Percentiles rank a stretch among this genome's conserved stretches.
Conservation (phyloP, 345 rosid species). For the Psidium friedrichsthalianum region DNA sequence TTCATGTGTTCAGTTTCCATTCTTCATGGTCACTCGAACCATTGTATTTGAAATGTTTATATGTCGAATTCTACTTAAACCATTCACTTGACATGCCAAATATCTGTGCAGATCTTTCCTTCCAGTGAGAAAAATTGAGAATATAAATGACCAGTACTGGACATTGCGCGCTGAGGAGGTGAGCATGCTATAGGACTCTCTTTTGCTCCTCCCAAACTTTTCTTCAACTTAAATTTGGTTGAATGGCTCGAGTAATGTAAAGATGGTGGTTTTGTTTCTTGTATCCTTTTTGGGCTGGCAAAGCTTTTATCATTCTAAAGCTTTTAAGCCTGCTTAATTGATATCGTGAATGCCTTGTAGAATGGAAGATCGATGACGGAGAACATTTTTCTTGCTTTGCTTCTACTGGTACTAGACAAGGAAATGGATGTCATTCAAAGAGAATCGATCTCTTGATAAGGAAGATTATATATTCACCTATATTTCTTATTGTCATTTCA, state of each 20-base stretch:
- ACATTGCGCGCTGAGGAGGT: conserved; percentile 98
- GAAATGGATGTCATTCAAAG: background rate
- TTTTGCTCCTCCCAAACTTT: background rate
- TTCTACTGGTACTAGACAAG: background rate
- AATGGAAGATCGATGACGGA: background rate
- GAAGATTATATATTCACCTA: background rate
- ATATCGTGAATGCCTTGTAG: background rate
- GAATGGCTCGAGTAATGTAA: background rate
- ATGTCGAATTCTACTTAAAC: background rate
- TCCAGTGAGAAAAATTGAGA: conserved; percentile 79
- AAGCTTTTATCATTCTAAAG: background rate
- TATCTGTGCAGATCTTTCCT: conserved; percentile 62
- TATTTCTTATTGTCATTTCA: background rate
- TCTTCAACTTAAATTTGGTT: background rate
- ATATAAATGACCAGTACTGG: conserved; percentile 98
- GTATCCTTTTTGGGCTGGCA: background rate
- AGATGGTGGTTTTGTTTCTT: background rate
- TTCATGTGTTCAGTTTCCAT: background rate
- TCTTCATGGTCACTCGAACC: background rate
- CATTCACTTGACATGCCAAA: background rate
- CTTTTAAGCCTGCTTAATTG: background rate
- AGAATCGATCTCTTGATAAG: background rate
- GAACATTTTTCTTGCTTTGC: background rate
- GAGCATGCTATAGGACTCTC: conserved; percentile 2
- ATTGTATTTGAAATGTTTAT: background rate